A percentile compares a stretch with the other conserved stretches of the same genome.
phyloP scores from a whole-genome alignment of 306 rosid genomes.

The Adenanthera pavonina region DNA sequence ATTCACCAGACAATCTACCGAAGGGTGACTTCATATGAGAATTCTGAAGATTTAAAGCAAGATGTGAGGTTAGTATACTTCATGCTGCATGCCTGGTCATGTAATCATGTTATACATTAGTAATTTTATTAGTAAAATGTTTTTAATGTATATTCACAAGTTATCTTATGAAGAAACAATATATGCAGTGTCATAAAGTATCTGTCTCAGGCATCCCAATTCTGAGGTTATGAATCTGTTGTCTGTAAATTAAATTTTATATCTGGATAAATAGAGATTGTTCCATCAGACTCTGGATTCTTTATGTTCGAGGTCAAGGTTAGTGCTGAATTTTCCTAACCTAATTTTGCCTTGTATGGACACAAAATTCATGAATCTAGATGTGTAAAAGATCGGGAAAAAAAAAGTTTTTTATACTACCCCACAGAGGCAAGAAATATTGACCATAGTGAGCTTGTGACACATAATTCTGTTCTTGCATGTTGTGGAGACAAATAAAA shows the following conservation, averaged over 20 bases:
- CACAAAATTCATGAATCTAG: no score
- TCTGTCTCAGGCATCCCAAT: background rate
- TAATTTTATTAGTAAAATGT: no score
- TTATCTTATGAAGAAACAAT: constrained; percentile 14
- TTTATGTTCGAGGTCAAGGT: no score
- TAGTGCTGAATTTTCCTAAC: no score
- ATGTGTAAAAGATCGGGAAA: no score
- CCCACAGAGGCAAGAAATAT: no score
- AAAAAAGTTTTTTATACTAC: no score
- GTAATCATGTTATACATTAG: constrained; percentile 10
- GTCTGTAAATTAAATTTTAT: background rate
- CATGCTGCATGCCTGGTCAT: constrained; percentile 27
- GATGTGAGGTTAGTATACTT: constrained; percentile 66
- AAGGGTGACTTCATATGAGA: constrained; percentile 69
- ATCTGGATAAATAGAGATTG: background rate
- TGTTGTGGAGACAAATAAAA: no score
- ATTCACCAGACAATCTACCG: constrained; percentile 67
- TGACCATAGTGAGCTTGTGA: no score
- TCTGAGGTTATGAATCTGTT: constrained; percentile 20
- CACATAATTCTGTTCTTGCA: no score
- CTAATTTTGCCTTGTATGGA: no score
- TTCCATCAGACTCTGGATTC: background rate
- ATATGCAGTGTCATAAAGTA: constrained; percentile 25
- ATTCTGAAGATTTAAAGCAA: constrained; percentile 65
- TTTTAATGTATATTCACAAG: background rate